phyloP scores from a whole-genome alignment of 192 early-diverging fungal species.

The Lunasporangiospora selenospora region DNA sequence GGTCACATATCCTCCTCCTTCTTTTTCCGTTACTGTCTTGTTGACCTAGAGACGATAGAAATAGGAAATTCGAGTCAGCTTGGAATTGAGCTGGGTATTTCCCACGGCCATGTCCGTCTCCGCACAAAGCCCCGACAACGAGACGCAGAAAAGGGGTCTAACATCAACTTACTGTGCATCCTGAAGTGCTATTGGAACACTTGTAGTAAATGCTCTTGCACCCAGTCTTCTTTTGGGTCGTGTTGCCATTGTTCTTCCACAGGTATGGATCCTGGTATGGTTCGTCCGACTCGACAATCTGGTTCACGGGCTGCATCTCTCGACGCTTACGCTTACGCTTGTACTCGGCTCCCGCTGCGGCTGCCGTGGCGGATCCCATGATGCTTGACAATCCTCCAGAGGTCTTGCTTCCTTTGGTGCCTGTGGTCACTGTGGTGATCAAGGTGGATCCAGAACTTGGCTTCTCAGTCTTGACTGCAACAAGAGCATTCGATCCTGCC shows the following conservation, averaged over 20 bases:
- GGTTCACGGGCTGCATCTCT: conserved; percentile 66
- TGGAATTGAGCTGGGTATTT: too few species aligned
- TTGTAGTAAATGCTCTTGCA: conserved; percentile 67
- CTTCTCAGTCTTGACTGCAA: too few species aligned
- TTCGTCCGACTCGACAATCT: conserved; percentile 62
- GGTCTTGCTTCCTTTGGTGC: too few species aligned
- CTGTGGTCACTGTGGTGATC: too few species aligned
- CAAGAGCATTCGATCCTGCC: too few species aligned
- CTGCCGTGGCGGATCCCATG: conserved; percentile 5
- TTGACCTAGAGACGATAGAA: conserved; percentile 16
- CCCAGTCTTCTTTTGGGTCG: conserved; percentile 61
- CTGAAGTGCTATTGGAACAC: conserved; percentile 61
- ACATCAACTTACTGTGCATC: conserved; percentile 46
- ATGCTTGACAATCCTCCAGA: too few species aligned
- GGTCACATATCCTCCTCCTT: conserved; percentile 29
- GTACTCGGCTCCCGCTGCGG: conserved; percentile 15
- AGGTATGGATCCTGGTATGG: conserved; percentile 57
- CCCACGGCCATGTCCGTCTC: too few species aligned
- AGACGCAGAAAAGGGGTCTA: too few species aligned
- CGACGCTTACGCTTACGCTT: conserved; percentile 59
- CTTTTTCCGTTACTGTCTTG: conserved; percentile 40
- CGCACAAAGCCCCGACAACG: too few species aligned
- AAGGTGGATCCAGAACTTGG: too few species aligned
- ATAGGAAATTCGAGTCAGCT: too few species aligned
- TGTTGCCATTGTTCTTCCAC: conserved; percentile 70